Percentiles rank a stretch among this genome's conserved stretches.
Evolutionary conservation across 192 early-diverging fungal genomes (phyloP).

Genomic region (Umbelopsis isabellina): DNA sequence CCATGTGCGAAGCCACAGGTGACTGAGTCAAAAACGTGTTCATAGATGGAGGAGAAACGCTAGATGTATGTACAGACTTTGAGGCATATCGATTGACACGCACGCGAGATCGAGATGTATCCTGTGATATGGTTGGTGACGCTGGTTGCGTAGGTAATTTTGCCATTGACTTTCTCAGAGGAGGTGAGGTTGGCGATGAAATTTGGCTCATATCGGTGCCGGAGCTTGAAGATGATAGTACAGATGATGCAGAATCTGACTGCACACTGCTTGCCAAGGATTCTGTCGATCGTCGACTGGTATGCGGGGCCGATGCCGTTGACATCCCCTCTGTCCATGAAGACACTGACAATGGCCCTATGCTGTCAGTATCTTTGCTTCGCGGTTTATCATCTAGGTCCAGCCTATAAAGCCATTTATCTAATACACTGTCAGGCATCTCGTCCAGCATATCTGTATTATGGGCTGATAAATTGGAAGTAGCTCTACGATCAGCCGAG

Average conservation of each 20-base stretch:
- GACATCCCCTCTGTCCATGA: neutral
- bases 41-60: constrained; percentile 3
- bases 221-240: neutral
- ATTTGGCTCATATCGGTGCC: neutral
- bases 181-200: neutral
- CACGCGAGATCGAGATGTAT: constrained; percentile 1
- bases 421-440: constrained; percentile 11
- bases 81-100: constrained; percentile 4
- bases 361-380: neutral
- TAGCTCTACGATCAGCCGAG: neutral
- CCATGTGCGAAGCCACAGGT: constrained; percentile 2
- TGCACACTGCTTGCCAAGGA: constrained; percentile 16
- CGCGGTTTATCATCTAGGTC: constrained; percentile 9
- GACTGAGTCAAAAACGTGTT: constrained; percentile 6
- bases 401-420: constrained; percentile 30
- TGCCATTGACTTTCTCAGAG: neutral
- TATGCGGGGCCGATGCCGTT: neutral
- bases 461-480: neutral
- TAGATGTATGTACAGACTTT: constrained; percentile 3
- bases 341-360: neutral
- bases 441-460: neutral
- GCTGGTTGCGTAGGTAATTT: neutral
- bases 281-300: constrained; percentile 18
- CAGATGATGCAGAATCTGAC: constrained; percentile 23
- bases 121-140: neutral